A percentile compares a stretch with the other conserved stretches of the same genome.
Conservation (phyloP, 345 rosid genomes). For the Euclidium syriacum region DNA sequence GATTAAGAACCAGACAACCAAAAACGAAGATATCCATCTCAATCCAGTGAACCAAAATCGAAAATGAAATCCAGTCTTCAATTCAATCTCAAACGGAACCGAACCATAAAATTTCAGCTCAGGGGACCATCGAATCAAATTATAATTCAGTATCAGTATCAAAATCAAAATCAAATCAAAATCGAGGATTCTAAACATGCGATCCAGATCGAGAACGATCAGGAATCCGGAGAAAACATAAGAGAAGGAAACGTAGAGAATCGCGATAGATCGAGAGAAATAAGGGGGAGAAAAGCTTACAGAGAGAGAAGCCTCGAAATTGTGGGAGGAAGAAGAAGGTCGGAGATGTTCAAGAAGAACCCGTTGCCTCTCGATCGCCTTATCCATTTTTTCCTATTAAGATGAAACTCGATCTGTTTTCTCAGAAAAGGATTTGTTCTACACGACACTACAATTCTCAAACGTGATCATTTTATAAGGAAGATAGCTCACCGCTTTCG, state of each 20-base stretch:
- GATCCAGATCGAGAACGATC: constrained; percentile 15
- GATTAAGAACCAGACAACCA: background rate
- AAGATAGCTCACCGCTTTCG: constrained; percentile 12
- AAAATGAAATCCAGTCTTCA: background rate
- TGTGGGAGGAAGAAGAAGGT: constrained; percentile 47
- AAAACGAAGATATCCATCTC: background rate
- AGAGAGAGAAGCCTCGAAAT: constrained; percentile 50
- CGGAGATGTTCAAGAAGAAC: constrained; percentile 86
- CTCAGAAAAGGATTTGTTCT: constrained; percentile 5
- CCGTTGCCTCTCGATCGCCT: constrained; percentile 79
- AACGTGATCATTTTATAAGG: constrained; percentile 13
- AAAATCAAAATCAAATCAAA: background rate
- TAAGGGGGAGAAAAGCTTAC: constrained; percentile 37
- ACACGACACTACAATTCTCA: constrained; percentile 6
- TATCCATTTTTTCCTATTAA: constrained; percentile 48
- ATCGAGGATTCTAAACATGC: background rate
- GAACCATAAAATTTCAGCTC: background rate
- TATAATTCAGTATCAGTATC: background rate
- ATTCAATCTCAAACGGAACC: background rate
- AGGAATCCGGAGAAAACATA: background rate
- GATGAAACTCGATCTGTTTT: constrained; percentile 1
- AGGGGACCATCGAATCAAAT: background rate
- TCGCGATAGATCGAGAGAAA: background rate
- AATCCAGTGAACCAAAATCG: background rate
- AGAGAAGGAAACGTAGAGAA: background rate